A percentile compares a stretch with the other conserved stretches of the same genome.
These are phyloP conservation scores for Candida michaelii DNA, from an alignment of 805 yeast species.

Conservation along the genomic window DNA sequence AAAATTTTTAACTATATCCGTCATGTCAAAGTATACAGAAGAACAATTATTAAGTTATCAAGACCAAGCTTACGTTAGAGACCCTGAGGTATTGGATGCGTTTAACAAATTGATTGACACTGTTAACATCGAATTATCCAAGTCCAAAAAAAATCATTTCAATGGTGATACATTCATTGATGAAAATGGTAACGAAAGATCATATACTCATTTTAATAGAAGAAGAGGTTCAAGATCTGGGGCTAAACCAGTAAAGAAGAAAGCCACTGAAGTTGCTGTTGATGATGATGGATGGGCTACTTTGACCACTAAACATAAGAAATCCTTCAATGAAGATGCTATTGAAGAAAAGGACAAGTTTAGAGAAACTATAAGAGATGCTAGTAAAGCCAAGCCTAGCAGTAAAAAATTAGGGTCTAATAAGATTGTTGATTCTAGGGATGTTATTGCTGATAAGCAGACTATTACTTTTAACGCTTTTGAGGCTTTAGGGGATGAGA, in stretches of 20 bases:
- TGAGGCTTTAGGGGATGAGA: conserved; percentile 67
- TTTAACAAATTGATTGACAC: conserved; percentile 66
- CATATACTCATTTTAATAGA: conserved; percentile 48
- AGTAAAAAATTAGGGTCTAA: conserved; percentile 73
- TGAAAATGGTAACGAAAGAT: conserved; percentile 45
- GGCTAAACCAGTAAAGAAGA: conserved; percentile 56
- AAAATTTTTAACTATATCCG: conserved; percentile 9
- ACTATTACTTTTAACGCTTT: conserved; percentile 74
- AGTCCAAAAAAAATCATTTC: conserved; percentile 23
- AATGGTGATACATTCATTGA: conserved; percentile 47
- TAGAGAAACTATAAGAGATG: conserved; percentile 43
- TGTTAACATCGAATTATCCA: conserved; percentile 48
- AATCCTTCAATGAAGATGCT: conserved; percentile 52
- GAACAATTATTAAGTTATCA: conserved; percentile 64
- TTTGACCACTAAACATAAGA: conserved; percentile 42
- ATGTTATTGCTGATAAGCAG: conserved; percentile 66
- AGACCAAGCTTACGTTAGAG: conserved; percentile 57
- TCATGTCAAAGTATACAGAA: conserved; percentile 64
- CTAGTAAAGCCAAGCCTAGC: conserved; percentile 62
- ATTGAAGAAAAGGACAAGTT: conserved; percentile 46
- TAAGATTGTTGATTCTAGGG: conserved; percentile 72
- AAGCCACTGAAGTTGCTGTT: conserved; percentile 49
- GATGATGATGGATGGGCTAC: conserved; percentile 89
- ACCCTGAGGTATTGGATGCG: conserved; percentile 61
- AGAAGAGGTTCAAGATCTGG: conserved; percentile 62